Evolutionary conservation across 805 yeast genomes (phyloP), one percentile per base, ranked within the genome.

Genomic region (Candida nanaspora): DNA sequence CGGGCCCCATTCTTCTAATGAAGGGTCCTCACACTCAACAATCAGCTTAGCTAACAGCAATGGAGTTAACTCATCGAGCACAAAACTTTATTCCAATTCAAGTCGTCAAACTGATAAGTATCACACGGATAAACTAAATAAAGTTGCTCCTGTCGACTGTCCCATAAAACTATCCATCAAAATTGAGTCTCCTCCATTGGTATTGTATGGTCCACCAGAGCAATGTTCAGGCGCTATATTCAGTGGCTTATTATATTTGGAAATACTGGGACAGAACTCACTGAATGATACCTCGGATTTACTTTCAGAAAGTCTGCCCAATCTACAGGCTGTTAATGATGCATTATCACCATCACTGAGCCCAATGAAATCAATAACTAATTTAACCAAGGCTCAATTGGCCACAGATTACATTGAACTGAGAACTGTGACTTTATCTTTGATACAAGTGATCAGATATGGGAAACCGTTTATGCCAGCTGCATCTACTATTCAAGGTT

Each of bases 141-240:
- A 48, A 37, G 40, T 48, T 7, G 47, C 46, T 18, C 51, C 54
- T 14, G 16, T 23, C 3, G 34, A 48, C 10, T 48, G 56, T 2
- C 59, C 57, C 13, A 45, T 63, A 20, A 50, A 72, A 27, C 60
- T 86, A 11, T 56, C 78, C 1, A 70, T 89, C 27, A 69, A 70
- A 30, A 66, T 93, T 19, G 99, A 93, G 56, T 82, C 94, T 2
- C 98, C 98, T 1, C 98, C 99, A 0, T 71, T 89, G 30, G 76
- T 86, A 35, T 64, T 93, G 41, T 91, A 85, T 55, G 98, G 98
- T 0, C 62, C 72, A 1, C 83, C 89, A 3, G 59, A 63, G 8
- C 93, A 86, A 44, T 79, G 93, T 2, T 72, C 94, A 0, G 98
- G 99, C 1, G 83, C 95, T 5, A 70, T 91, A 20, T 65, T 93